Percentiles rank a stretch among this genome's conserved stretches.
phyloP scores from a whole-genome alignment of 176 grass and related monocot genomes.

The Coix lacrymajobi region DNA sequence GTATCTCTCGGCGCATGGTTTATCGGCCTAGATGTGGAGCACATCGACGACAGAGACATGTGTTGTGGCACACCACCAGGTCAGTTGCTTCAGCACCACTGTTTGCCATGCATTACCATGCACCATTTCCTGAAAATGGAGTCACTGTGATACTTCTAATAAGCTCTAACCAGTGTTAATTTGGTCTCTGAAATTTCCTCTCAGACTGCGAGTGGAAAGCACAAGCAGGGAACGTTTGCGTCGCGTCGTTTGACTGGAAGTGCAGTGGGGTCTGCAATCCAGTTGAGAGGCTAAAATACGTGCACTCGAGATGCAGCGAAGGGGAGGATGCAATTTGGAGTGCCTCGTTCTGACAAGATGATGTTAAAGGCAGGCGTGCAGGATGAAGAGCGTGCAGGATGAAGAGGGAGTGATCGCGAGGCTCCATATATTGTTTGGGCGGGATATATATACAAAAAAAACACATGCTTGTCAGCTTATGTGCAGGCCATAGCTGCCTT shows the following conservation, averaged over 20 bases:
- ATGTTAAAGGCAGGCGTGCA: not conserved
- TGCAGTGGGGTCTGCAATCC: conserved; percentile 95
- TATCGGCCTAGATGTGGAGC: conserved; percentile 89
- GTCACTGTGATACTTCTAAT: not conserved
- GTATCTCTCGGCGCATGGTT: conserved; percentile 86
- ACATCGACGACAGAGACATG: conserved; percentile 82
- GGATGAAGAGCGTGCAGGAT: conserved; percentile 16
- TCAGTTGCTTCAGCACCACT: conserved; percentile 25
- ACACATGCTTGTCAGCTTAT: not conserved
- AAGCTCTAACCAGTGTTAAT: not conserved
- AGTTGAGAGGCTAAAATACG: conserved; percentile 72
- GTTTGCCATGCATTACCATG: not conserved
- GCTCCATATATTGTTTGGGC: not conserved
- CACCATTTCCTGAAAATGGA: not conserved
- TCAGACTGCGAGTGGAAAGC: conserved; percentile 94
- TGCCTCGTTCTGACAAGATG: conserved; percentile 51
- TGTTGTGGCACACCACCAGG: conserved; percentile 86
- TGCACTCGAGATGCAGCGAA: conserved; percentile 75
- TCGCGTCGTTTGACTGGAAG: conserved; percentile 88
- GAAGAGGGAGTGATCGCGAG: not conserved
- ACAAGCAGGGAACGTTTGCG: conserved; percentile 69
- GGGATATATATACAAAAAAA: not conserved
- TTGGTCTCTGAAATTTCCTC: conserved; percentile 7
- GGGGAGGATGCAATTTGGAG: conserved; percentile 81
- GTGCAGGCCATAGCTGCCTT: conserved; percentile 13